These are phyloP conservation scores for Phymatotrichopsis omnivora DNA, from an alignment of 2,329 filamentous ascomycete genomes.

Conservation along the genomic window DNA sequence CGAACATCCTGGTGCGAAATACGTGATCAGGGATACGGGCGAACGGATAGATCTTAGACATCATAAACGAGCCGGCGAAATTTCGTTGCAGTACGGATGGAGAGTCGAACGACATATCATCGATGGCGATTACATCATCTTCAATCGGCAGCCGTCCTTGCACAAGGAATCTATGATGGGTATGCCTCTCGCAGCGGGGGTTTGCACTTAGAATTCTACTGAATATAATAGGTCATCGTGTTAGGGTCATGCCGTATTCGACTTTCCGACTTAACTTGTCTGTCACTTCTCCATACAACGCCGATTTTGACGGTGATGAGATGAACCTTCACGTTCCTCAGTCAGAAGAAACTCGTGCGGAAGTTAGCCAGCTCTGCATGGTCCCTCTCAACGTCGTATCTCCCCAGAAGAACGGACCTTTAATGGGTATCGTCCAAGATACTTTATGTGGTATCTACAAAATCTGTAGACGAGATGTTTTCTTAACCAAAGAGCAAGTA, in stretches of 20 bases:
- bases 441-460: conserved; percentile 96
- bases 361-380: conserved; percentile 88
- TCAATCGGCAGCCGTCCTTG: conserved; percentile 97
- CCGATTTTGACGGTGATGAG: conserved; percentile 98
- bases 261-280: conserved; percentile 97
- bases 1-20: conserved; percentile 90
- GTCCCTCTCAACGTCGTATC: conserved; percentile 99
- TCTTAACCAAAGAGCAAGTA: conserved; percentile 78
- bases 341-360: conserved; percentile 89
- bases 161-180: conserved; percentile 99
- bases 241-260: conserved; percentile 96
- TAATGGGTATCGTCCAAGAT: conserved; percentile 99
- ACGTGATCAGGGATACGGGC: conserved; percentile 87
- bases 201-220: conserved; percentile 3
- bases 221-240: conserved; percentile 52
- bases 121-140: conserved; percentile 95
- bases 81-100: conserved; percentile 90
- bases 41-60: conserved; percentile 91
- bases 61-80: conserved; percentile 76
- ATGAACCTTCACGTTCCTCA: conserved; percentile 99
- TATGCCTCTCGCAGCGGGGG: conserved; percentile 20
- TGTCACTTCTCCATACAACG: conserved; percentile 97
- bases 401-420: conserved; percentile 85
- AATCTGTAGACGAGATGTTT: conserved; percentile 83
- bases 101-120: conserved; percentile 96